Base-by-base conservation (phyloP, 352 stramenopile species). In the Saprolegnia parasitica region DNA sequence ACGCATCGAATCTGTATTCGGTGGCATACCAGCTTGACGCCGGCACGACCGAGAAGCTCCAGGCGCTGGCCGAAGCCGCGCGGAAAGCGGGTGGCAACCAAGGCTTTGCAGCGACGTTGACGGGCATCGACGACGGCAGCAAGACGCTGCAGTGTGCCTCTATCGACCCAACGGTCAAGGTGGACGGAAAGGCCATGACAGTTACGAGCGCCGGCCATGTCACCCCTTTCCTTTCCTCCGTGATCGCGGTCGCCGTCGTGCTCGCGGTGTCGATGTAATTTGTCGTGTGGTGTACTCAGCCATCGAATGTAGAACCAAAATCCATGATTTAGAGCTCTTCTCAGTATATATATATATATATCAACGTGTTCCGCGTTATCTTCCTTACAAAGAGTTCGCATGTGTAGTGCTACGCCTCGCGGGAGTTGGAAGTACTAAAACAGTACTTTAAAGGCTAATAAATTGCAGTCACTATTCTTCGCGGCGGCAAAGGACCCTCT, bases 51-150 rank as follows among this genome's bases (percentile, higher is more conserved):
- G 40, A 10, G 29, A 23, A 50, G 9, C 24, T 37, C 18, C 6
- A 24, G 35, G 15, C 39, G 35, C 26, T 49, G 18, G 56, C 56
- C 21, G n/a, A 52, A 15, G 39, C 32, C 2, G 56, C 56, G 15
- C 24, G n/a, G 20, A 24, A 23, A 6, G 23, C n/a, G 56, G 40
- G 40, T 10, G 56, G 56, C 20, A 13, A 20, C 8, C 32, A 52
- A 21, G 56, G 56, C 35, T 65, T 65, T 32, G 20, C 20, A 11
- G 56, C 56, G 1, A 52, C 56, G 11, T 8, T 65, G 16, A 52
- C 56, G 16, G 56, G 56, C 16, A 29, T 46, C 16, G 24, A 65
- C 56, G 56, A 65, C n/a, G 56, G 56, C 23, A 47, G 11, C 8
- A 49, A 26, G 18, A 11, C 15, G 40, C n/a, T 49, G 18, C 15